Evolutionary conservation across 768 basidiomycete species (phyloP).

Genomic region (Pleurotus tuber-regium): DNA sequence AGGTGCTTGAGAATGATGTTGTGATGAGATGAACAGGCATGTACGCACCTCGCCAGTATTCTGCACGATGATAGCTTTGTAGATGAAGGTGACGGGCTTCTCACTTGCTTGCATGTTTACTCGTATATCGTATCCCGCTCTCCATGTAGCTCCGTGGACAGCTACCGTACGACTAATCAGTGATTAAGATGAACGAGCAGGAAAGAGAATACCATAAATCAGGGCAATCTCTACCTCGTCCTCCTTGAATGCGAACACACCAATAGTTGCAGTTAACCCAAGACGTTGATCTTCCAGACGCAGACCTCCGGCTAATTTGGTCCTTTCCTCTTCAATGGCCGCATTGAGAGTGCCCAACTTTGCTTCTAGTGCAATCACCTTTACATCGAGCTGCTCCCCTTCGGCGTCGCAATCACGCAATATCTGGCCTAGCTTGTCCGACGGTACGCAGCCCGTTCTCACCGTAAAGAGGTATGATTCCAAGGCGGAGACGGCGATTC

Average conservation of each 20-base stretch:
- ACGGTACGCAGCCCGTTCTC: conserved; percentile 15
- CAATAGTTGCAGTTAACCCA: conserved; percentile 16
- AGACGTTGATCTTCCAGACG: conserved; percentile 15
- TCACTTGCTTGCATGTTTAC: conserved; percentile 18
- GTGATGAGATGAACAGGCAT: not conserved
- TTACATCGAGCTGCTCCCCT: conserved; percentile 13
- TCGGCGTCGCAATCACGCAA: conserved; percentile 17
- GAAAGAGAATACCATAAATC: conserved; percentile 18
- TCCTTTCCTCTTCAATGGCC: conserved; percentile 10
- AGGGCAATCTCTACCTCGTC: conserved; percentile 20
- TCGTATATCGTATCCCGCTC: conserved; percentile 20
- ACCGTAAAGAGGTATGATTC: conserved; percentile 16
- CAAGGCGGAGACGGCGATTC: conserved; percentile 16
- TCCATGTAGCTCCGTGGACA: conserved; percentile 18
- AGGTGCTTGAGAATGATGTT: not conserved
- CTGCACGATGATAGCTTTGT: conserved; percentile 19
- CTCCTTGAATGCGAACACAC: conserved; percentile 18
- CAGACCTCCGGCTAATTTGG: not conserved
- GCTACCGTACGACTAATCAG: conserved; percentile 7
- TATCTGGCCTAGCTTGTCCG: conserved; percentile 14
- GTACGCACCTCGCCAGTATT: conserved; percentile 19
- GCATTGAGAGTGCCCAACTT: conserved; percentile 15
- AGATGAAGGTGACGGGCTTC: conserved; percentile 16
- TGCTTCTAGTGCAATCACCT: conserved; percentile 14
- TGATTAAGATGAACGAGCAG: not conserved